A percentile compares a stretch with the other conserved stretches of the same genome.
Evolutionary conservation across 768 basidiomycete genomes (phyloP).

Genomic region (Floccularia luteovirens): DNA sequence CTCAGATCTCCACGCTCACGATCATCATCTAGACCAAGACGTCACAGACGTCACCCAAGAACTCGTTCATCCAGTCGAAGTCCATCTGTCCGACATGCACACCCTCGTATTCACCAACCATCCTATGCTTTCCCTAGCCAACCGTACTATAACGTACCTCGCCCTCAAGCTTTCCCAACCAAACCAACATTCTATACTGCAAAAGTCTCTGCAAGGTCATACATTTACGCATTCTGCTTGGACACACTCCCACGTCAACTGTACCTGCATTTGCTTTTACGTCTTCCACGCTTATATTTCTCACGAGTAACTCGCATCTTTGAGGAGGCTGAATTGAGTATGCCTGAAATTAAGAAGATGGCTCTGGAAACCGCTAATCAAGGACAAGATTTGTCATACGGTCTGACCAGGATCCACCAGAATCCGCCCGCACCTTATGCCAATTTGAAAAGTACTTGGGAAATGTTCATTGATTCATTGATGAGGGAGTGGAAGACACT

Average conservation of each 20-base stretch:
- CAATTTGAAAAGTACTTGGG: constrained; percentile 26
- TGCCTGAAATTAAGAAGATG: constrained; percentile 46
- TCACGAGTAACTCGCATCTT: constrained; percentile 62
- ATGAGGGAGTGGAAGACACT: too few relatives aligned
- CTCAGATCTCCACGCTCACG: too few relatives aligned
- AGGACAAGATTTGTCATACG: not conserved
- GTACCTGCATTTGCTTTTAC: constrained; percentile 37
- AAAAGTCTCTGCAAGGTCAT: not conserved
- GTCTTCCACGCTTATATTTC: constrained; percentile 62
- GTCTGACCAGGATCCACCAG: not conserved
- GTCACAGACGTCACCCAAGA: too few relatives aligned
- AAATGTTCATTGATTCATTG: constrained; percentile 16
- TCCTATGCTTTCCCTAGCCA: too few relatives aligned
- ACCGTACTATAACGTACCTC: too few relatives aligned
- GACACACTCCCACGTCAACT: constrained; percentile 20
- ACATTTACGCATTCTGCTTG: constrained; percentile 13
- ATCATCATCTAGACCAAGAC: too few relatives aligned
- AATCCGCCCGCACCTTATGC: constrained; percentile 2
- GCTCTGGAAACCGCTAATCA: constrained; percentile 19
- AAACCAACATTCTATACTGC: not conserved
- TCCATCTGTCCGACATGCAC: too few relatives aligned
- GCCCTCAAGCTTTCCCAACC: too few relatives aligned
- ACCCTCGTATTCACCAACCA: too few relatives aligned
- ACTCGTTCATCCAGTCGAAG: too few relatives aligned
- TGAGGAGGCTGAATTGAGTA: constrained; percentile 56